Evolutionary conservation across 768 basidiomycete genomes (phyloP), one percentile per base, ranked within the genome.

Genomic region (Galerina marginata): DNA sequence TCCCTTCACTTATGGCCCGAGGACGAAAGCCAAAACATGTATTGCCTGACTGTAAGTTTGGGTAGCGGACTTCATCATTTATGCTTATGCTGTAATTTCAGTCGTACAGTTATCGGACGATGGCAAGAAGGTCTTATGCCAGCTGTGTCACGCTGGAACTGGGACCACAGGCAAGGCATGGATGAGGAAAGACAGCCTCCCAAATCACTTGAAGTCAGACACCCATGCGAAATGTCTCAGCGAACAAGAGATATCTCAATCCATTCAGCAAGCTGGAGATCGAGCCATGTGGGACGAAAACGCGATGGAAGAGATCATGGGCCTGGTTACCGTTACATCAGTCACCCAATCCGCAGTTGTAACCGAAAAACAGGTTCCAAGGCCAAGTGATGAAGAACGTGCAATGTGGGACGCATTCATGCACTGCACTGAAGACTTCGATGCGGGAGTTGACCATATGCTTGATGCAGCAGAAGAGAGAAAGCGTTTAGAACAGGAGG

Each of bases 101-200:
- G 54, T 46, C 11, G 23, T 56, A 33, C 43, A 56, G 23, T 11
- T 45, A 12, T 56, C 54, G 6, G 54, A 26, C 5, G 54, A 56
- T 16, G 54, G 54, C 3, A 20, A 26, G 25, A 56, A 29, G 46
- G 26, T 43, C 15, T 16, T 26, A 56, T 56, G 54, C 54, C 44
- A 42, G 11, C 33, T 56, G 9, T 56, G 54, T 46, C 9, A 2
- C 11, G 1, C 2, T 6, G 42, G 54, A 29, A 6, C 29, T 29
- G 29, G 29, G 29, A 29, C 29, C 29, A 29, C 29, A 6, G 6
- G 6, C 29, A 11, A 33, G 14, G 33, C 16, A 20, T 56, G 54
- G 54, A 56, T 56, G 6, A 56, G 46, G 9, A 56, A 56, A 43
- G 54, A 16, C 7, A 56, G 54, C 9, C n/a, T 56, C 3, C 15